Conservation (phyloP, 805 yeast species). For the Ogataea methylovora region DNA sequence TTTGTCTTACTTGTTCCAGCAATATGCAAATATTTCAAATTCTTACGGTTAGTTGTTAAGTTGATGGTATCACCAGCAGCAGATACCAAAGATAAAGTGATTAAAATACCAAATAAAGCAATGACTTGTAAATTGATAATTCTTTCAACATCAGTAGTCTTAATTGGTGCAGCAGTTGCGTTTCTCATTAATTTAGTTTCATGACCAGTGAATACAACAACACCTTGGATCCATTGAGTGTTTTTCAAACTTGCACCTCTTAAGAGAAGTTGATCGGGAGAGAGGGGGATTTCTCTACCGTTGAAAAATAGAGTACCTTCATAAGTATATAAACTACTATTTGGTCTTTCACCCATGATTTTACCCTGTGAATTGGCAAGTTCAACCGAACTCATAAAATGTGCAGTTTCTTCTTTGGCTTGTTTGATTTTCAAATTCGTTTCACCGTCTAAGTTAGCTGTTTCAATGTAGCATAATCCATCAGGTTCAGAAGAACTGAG, state of each 20-base stretch:
- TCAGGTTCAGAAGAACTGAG: conserved; percentile 95
- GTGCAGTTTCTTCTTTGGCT: conserved; percentile 70
- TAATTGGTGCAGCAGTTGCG: conserved; percentile 98
- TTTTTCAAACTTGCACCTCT: conserved; percentile 95
- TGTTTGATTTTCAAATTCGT: conserved; percentile 95
- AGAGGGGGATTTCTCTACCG: conserved; percentile 56
- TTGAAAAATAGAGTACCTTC: conserved; percentile 76
- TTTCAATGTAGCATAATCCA: conserved; percentile 94
- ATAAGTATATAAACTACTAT: conserved; percentile 86
- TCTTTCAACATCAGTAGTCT: conserved; percentile 93
- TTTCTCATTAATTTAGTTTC: conserved; percentile 97
- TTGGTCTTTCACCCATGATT: conserved; percentile 84
- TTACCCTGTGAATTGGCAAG: conserved; percentile 47
- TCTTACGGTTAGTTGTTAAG: conserved; percentile 41
- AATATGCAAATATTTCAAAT: conserved; percentile 58
- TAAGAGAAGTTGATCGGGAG: conserved; percentile 85
- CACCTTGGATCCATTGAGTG: conserved; percentile 92
- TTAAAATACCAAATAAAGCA: conserved; percentile 75
- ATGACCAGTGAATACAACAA: conserved; percentile 94
- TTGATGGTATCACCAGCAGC: conserved; percentile 83
- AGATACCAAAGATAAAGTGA: conserved; percentile 70
- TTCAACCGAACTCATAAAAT: conserved; percentile 58
- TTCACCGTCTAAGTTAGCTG: conserved; percentile 97
- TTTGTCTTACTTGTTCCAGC: conserved; percentile 61
- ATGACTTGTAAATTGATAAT: conserved; percentile 89